These are phyloP conservation scores for Fusarium sp. DNA, from an alignment of 2,329 filamentous ascomycete genomes.

Conservation along the genomic window DNA sequence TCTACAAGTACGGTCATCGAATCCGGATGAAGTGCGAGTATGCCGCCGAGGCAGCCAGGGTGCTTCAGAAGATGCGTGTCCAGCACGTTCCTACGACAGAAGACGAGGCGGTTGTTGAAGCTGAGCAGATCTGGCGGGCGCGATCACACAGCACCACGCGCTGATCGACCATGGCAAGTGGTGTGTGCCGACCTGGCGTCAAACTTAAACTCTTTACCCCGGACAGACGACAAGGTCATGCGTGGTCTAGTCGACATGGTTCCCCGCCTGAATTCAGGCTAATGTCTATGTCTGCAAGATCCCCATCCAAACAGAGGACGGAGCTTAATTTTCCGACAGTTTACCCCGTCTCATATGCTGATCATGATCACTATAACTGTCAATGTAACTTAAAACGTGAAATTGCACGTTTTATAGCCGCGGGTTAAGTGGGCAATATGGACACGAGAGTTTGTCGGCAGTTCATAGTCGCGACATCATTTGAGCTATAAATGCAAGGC, in stretches of 20 bases:
- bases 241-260: no score
- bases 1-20: slow-evolving; percentile 20
- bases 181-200: no score
- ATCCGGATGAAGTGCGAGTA: slow-evolving; percentile 23
- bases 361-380: neutral
- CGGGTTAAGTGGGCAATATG: neutral
- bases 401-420: neutral
- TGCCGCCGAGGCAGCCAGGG: slow-evolving; percentile 6
- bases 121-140: slow-evolving; percentile 15
- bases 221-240: no score
- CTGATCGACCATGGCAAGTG: no score
- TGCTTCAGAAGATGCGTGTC: slow-evolving; percentile 5
- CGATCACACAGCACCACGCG: neutral
- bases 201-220: no score
- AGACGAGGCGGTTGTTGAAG: slow-evolving; percentile 14
- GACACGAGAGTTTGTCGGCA: neutral
- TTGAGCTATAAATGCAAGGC: no score
- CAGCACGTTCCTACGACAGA: neutral
- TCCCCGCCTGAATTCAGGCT: neutral
- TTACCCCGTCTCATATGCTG: neutral
- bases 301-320: neutral
- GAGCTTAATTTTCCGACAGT: neutral
- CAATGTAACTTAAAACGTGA: neutral
- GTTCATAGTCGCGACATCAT: no score
- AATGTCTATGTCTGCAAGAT: neutral